A percentile compares a stretch with the other conserved stretches of the same genome.
Conservation (phyloP, 345 rosid genomes). For the Eucalyptus viminalis region DNA sequence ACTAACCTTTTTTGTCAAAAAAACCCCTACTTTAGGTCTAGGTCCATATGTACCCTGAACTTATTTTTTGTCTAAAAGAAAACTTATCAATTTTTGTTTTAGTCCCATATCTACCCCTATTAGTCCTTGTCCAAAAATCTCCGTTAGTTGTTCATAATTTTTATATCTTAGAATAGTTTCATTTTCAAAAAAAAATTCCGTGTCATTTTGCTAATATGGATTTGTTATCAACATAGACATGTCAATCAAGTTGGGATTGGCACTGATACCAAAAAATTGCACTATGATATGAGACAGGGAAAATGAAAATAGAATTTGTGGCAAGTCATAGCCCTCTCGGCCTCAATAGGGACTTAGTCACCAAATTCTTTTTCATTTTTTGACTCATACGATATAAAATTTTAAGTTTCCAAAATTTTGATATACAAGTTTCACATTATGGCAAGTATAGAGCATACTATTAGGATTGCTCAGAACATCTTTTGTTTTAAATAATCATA, state of each 20-base stretch:
- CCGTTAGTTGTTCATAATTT: neutral
- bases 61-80: neutral
- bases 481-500: no score
- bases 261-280: no score
- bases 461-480: no score
- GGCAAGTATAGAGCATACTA: no score
- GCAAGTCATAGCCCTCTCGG: rapidly evolving
- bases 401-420: no score
- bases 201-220: neutral
- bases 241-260: neutral
- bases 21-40: neutral
- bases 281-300: no score
- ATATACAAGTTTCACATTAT: no score
- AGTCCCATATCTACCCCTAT: neutral
- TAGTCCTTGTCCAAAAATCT: neutral
- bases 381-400: no score
- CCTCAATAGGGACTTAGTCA: no score
- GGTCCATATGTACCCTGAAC: neutral
- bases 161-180: neutral
- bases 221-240: neutral
- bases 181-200: neutral
- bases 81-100: neutral
- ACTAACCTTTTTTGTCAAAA: neutral
- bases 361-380: no score
- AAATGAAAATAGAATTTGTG: no score